These are phyloP conservation scores for Wolfiporia cocos DNA, from an alignment of 1,284 basidiomycete genomes.

Conservation along the genomic window DNA sequence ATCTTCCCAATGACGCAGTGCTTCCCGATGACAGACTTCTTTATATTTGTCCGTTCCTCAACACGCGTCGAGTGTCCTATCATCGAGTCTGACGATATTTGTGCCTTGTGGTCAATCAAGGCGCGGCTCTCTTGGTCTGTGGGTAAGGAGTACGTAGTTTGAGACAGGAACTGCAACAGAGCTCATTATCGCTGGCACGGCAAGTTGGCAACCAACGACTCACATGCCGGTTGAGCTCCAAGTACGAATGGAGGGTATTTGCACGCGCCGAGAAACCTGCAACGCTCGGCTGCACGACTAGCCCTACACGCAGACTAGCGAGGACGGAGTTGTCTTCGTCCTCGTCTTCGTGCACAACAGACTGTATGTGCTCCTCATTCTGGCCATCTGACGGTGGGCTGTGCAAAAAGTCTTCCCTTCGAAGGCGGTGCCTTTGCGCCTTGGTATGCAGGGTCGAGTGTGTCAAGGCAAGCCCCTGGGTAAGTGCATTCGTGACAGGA, in stretches of 20 bases:
- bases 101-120: slow-evolving; percentile 72
- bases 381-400: slow-evolving; percentile 8
- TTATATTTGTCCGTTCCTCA: slow-evolving; percentile 82
- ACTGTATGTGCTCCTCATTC: slow-evolving; percentile 17
- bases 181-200: slow-evolving; percentile 3
- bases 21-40: slow-evolving; percentile 83
- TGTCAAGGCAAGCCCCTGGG: slow-evolving; percentile 43
- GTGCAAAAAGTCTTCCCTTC: slow-evolving; percentile 5
- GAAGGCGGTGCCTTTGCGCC: slow-evolving; percentile 6
- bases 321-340: slow-evolving; percentile 29
- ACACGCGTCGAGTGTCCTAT: slow-evolving; percentile 80
- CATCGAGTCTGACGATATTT: slow-evolving; percentile 83
- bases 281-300: slow-evolving; percentile 50
- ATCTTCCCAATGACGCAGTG: slow-evolving; percentile 88
- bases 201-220: slow-evolving; percentile 14
- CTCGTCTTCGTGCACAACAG: slow-evolving; percentile 40
- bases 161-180: slow-evolving; percentile 41
- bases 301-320: slow-evolving; percentile 52
- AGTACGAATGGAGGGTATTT: slow-evolving; percentile 78
- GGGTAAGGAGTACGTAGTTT: slow-evolving; percentile 47
- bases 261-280: slow-evolving; percentile 68
- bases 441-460: slow-evolving; percentile 48
- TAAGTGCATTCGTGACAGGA: slow-evolving; percentile 31
- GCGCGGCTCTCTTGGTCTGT: slow-evolving; percentile 54
- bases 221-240: slow-evolving; percentile 81